A percentile compares a stretch with the other conserved stretches of the same genome.
phyloP scores from a whole-genome alignment of 2,329 filamentous ascomycete genomes.

The Aspergillus sp. region DNA sequence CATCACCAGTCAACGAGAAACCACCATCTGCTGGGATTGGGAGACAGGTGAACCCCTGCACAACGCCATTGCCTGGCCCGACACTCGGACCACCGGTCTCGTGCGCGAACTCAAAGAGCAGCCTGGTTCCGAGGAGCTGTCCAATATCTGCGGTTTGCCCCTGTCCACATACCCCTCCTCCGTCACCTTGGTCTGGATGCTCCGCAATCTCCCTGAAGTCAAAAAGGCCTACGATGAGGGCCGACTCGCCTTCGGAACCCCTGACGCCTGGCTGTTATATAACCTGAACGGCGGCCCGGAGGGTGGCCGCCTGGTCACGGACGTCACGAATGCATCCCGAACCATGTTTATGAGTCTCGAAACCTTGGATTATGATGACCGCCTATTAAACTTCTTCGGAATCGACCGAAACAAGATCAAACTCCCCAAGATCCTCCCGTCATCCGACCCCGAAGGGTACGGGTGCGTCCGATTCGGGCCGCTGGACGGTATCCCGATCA shows the following conservation, averaged over 20 bases:
- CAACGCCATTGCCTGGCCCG: conserved; percentile 87
- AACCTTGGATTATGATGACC: conserved; percentile 75
- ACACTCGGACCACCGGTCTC: conserved; percentile 73
- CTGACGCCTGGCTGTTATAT: conserved; percentile 86
- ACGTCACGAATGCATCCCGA: conserved; percentile 81
- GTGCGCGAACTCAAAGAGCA: conserved; percentile 72
- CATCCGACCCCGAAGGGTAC: conserved; percentile 70
- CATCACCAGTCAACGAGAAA: conserved; percentile 89
- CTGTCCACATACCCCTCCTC: conserved; percentile 86
- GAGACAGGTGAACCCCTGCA: conserved; percentile 75
- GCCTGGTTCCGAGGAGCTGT: conserved; percentile 66
- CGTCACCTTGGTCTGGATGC: conserved; percentile 79
- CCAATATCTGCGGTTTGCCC: conserved; percentile 72
- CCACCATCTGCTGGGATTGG: conserved; percentile 79
- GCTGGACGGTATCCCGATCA: conserved; percentile 68
- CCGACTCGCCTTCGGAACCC: conserved; percentile 77
- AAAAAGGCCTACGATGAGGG: conserved; percentile 72
- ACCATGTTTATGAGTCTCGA: conserved; percentile 94
- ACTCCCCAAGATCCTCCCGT: conserved; percentile 80
- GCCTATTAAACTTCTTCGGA: conserved; percentile 73
- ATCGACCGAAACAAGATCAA: conserved; percentile 69
- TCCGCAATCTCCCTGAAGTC: conserved; percentile 68
- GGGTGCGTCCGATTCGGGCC: conserved; percentile 64
- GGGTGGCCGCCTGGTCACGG: conserved; percentile 72
- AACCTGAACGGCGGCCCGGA: conserved; percentile 69